Evolutionary conservation across 306 rosid species (phyloP).

Genomic region (Vicia villosa): DNA sequence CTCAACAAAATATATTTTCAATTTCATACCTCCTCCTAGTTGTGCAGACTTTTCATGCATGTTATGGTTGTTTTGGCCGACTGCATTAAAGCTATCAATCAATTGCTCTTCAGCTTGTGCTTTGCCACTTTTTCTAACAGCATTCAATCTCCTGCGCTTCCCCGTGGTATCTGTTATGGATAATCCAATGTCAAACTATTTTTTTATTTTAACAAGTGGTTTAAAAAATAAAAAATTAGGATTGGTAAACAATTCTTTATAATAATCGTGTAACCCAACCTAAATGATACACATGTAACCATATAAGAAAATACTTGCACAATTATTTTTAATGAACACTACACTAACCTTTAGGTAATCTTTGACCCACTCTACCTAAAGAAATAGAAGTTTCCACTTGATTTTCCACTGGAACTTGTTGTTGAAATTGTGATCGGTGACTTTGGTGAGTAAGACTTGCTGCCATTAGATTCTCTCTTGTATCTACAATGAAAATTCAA

Average conservation of each 20-base stretch:
- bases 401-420: constrained; percentile 6
- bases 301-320: neutral
- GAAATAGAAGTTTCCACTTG: constrained; percentile 5
- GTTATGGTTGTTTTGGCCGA: constrained; percentile 2
- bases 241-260: neutral
- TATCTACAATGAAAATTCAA: constrained; percentile 9
- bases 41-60: constrained; percentile 6
- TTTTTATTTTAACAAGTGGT: neutral
- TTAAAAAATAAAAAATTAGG: neutral
- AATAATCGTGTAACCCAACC: neutral
- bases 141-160: neutral
- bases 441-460: constrained; percentile 5
- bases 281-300: neutral
- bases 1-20: neutral
- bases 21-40: neutral
- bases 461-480: neutral
- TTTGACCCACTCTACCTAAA: neutral
- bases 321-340: neutral
- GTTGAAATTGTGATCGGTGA: neutral
- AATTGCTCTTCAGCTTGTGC: constrained; percentile 1
- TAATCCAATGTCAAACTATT: neutral
- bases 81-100: constrained; percentile 12
- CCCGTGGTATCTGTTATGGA: neutral
- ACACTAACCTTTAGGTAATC: neutral
- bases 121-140: constrained; percentile 6